Conservation (phyloP, 306 rosid species). For the Cicer arietinum region DNA sequence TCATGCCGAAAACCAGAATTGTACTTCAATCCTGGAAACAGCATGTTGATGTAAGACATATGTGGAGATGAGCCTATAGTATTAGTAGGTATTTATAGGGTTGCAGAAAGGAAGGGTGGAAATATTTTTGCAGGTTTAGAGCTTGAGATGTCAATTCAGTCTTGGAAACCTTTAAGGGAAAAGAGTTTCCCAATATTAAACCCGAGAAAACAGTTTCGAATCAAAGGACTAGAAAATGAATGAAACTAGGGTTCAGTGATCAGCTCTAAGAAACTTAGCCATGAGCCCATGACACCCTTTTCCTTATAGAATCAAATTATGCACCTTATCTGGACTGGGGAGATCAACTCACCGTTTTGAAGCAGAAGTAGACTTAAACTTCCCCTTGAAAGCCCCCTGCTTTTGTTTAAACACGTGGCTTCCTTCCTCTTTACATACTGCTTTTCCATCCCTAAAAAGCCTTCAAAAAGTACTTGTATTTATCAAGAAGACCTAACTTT, state of each 20-base stretch:
- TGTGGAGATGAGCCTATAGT: not conserved
- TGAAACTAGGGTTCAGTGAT: constrained; percentile 7
- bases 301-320: constrained; percentile 20
- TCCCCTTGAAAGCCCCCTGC: not conserved
- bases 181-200: constrained; percentile 19
- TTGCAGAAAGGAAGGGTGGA: not conserved
- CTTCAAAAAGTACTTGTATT: not conserved
- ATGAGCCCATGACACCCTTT: not conserved
- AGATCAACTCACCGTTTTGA: constrained; percentile 18
- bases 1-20: constrained; percentile 1
- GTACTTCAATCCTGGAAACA: constrained; percentile 21
- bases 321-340: constrained; percentile 21
- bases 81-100: constrained; percentile 4
- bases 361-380: constrained; percentile 2
- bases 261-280: constrained; percentile 6
- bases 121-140: constrained; percentile 16
- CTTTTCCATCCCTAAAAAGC: constrained; percentile 22
- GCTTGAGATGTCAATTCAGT: constrained; percentile 2
- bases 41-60: not conserved
- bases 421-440: constrained; percentile 23
- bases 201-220: constrained; percentile 4
- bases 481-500: constrained; percentile 16
- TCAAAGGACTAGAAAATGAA: constrained; percentile 28
- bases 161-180: constrained; percentile 17
- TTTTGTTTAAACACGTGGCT: not conserved